phyloP scores from a whole-genome alignment of 1,284 basidiomycete genomes.

The Puccinia sorghi region DNA sequence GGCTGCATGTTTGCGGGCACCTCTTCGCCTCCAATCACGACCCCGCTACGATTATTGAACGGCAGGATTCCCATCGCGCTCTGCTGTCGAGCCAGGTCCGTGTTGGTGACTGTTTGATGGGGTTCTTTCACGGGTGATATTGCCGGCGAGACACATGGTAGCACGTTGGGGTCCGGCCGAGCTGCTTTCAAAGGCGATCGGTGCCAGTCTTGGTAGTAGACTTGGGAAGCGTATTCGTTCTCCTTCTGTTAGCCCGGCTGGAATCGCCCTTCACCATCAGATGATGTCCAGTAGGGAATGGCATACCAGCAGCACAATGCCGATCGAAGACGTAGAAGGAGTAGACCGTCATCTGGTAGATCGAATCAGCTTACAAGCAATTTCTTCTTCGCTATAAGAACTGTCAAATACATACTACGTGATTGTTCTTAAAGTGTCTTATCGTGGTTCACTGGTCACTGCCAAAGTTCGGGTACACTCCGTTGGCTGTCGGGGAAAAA shows the following conservation, averaged over 20 bases:
- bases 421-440: too few species aligned
- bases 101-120: background rate
- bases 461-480: too few species aligned
- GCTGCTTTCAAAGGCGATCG: slow-evolving; percentile 34
- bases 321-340: slow-evolving; percentile 49
- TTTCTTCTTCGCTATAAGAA: too few species aligned
- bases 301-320: slow-evolving; percentile 39
- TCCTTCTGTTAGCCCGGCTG: background rate
- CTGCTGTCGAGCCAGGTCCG: slow-evolving; percentile 21
- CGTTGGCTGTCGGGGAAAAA: too few species aligned
- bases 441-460: too few species aligned
- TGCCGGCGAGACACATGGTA: slow-evolving; percentile 41
- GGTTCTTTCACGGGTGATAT: slow-evolving; percentile 21
- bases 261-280: background rate
- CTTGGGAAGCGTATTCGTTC: slow-evolving; percentile 3
- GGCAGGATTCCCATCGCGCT: slow-evolving; percentile 26
- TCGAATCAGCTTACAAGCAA: background rate
- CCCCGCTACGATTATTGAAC: slow-evolving; percentile 21
- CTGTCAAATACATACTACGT: too few species aligned
- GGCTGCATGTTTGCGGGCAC: slow-evolving; percentile 10
- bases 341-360: slow-evolving; percentile 38
- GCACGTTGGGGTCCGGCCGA: slow-evolving; percentile 33
- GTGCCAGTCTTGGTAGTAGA: slow-evolving; percentile 51
- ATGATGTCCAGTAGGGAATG: background rate
- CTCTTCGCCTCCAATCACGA: slow-evolving; percentile 34